Conservation (phyloP, 2,329 filamentous ascomycete species). For the Aspergillus thermomutatus region DNA sequence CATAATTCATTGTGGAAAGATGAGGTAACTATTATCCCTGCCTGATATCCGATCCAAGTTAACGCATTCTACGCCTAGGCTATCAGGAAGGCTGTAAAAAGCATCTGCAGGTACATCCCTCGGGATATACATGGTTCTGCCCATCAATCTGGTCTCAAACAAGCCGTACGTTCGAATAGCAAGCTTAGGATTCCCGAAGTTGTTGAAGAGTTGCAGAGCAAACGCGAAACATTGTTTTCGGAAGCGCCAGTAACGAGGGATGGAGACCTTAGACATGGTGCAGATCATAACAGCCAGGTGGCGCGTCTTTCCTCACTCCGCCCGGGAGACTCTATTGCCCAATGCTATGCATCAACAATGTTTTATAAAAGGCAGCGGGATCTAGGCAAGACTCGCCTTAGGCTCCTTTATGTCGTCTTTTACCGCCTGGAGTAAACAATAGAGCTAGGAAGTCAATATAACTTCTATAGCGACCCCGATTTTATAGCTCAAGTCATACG, state of each 20-base stretch:
- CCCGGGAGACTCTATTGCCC: neutral
- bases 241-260: neutral
- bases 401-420: constrained; percentile 1
- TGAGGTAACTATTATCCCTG: neutral
- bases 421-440: neutral
- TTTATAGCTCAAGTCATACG: constrained; percentile 1
- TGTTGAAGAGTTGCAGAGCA: neutral
- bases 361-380: neutral
- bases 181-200: neutral
- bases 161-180: neutral
- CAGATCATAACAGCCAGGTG: neutral
- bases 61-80: neutral
- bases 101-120: neutral
- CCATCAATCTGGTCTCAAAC: neutral
- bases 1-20: neutral
- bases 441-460: constrained; percentile 2
- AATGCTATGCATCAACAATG: neutral
- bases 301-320: neutral
- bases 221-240: constrained; percentile 1
- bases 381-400: constrained; percentile 1
- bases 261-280: neutral
- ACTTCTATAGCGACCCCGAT: neutral
- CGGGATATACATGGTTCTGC: neutral
- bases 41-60: too few species aligned
- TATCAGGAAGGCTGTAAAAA: constrained; percentile 1